These are phyloP conservation scores for Isoetes taiwanensis DNA, from an alignment of 75 land plant species.

Conservation along the genomic window DNA sequence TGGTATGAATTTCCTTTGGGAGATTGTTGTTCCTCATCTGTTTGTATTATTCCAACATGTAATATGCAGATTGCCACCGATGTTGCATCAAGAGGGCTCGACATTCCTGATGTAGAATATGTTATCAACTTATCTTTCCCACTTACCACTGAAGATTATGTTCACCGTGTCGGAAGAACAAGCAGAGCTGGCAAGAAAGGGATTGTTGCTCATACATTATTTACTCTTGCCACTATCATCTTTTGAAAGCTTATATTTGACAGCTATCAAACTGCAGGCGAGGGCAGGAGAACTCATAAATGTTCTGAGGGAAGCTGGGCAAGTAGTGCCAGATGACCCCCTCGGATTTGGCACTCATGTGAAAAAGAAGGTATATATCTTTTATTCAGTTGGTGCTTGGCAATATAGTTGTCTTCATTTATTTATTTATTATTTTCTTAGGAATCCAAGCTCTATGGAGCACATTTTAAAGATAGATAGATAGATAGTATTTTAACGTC, in stretches of 20 bases:
- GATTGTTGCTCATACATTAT: conserved; percentile 85
- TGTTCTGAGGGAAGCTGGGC: conserved; percentile 85
- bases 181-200: conserved; percentile 97
- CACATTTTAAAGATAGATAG: too few relatives aligned
- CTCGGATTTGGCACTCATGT: conserved; percentile 88
- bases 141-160: conserved; percentile 94
- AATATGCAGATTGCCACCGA: conserved; percentile 89
- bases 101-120: conserved; percentile 97
- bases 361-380: conserved; percentile 91
- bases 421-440: too few relatives aligned
- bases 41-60: too few relatives aligned
- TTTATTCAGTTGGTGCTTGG: too few relatives aligned
- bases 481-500: too few relatives aligned
- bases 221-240: conserved; percentile 79
- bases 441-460: conserved; percentile 97
- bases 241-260: not conserved
- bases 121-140: conserved; percentile 97
- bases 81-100: conserved; percentile 92
- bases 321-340: conserved; percentile 60
- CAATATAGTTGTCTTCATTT: too few relatives aligned
- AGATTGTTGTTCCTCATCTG: too few relatives aligned
- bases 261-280: conserved; percentile 25
- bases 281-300: conserved; percentile 93
- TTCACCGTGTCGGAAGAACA: conserved; percentile 91
- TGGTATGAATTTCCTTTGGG: too few relatives aligned